Conservation (phyloP, 257 asterid genomes). For the Solanum habrochaites region DNA sequence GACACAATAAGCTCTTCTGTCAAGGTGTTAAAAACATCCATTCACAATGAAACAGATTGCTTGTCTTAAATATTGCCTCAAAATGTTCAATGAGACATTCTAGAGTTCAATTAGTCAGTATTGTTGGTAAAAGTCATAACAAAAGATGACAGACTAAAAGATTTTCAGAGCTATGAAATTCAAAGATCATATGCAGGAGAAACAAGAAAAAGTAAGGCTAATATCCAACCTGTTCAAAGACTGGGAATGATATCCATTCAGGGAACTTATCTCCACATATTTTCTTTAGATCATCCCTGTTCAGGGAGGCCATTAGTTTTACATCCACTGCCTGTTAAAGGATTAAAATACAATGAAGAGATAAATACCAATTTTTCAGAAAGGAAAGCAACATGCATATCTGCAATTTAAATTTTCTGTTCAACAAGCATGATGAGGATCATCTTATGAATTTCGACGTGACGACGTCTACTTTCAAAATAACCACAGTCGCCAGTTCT, state of each 20-base stretch:
- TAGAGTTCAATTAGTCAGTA: background rate
- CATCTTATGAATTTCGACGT: background rate
- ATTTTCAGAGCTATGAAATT: background rate
- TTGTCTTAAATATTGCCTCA: background rate
- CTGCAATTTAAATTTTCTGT: background rate
- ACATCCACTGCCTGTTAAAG: conserved; percentile 78
- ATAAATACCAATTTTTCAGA: background rate
- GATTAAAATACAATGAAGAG: conserved; percentile 5
- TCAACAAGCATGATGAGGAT: background rate
- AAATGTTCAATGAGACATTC: background rate
- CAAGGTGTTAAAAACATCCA: background rate
- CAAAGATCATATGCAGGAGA: background rate
- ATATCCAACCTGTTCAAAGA: conserved; percentile 67
- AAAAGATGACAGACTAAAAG: background rate
- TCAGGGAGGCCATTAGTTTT: conserved; percentile 66
- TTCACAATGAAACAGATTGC: background rate
- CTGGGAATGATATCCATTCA: conserved; percentile 97
- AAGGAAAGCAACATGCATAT: background rate
- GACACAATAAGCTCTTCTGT: background rate
- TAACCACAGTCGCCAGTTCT: background rate
- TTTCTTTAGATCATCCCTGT: conserved; percentile 83
- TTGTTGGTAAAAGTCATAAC: background rate
- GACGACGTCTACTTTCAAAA: background rate
- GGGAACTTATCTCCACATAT: conserved; percentile 92
- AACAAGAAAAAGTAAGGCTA: background rate